Evolutionary conservation across 352 stramenopile genomes (phyloP).

Genomic region (Pythium oligandrum): DNA sequence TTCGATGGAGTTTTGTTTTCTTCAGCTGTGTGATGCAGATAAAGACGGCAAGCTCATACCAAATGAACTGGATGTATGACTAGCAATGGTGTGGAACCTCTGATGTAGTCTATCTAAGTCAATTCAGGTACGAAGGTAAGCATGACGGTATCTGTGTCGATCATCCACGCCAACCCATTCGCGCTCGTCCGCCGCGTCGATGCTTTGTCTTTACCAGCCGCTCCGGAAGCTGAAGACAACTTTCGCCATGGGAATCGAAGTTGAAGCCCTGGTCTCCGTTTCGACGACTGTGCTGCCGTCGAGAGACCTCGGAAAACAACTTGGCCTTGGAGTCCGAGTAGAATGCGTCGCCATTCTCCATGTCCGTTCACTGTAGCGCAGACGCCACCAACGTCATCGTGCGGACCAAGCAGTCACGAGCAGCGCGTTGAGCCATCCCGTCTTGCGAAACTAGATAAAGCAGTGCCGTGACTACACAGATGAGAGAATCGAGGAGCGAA

Average conservation of each 20-base stretch:
- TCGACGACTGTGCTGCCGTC: not conserved
- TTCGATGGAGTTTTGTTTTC: too few relatives aligned
- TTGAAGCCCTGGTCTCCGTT: not conserved
- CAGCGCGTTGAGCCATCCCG: not conserved
- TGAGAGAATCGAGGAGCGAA: slow-evolving; percentile 1
- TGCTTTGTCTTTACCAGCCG: not conserved
- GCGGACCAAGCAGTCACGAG: too few relatives aligned
- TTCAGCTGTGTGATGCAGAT: too few relatives aligned
- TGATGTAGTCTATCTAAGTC: too few relatives aligned
- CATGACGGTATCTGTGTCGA: too few relatives aligned
- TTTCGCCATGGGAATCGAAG: not conserved
- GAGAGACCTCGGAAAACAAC: slow-evolving; percentile 1
- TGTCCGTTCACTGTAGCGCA: not conserved
- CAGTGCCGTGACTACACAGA: not conserved
- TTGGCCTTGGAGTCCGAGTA: not conserved
- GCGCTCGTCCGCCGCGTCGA: not conserved
- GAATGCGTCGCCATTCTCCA: not conserved
- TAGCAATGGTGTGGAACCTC: too few relatives aligned
- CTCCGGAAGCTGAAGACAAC: not conserved
- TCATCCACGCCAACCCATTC: too few relatives aligned
- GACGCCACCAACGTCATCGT: not conserved
- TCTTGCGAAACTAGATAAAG: not conserved
- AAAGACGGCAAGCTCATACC: too few relatives aligned
- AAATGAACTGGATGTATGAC: too few relatives aligned
- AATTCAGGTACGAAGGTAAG: too few relatives aligned